These are phyloP conservation scores for Cytospora piceicola DNA, from an alignment of 2,329 filamentous ascomycete genomes.

Conservation along the genomic window DNA sequence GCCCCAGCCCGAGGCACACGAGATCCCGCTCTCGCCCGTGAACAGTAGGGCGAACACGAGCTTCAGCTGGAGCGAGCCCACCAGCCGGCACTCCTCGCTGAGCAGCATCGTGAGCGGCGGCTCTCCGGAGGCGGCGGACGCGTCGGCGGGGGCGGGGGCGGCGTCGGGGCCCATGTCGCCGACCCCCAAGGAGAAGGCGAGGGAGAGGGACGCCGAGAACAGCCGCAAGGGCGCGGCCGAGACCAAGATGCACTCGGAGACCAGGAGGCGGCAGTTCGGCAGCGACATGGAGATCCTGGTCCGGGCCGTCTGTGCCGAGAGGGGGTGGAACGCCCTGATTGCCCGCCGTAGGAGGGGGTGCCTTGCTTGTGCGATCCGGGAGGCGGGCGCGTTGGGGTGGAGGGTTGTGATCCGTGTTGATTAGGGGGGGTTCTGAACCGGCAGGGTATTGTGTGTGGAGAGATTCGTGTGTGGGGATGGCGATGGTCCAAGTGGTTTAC, in stretches of 20 bases:
- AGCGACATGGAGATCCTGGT: constrained; percentile 73
- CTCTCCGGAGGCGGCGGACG: constrained; percentile 15
- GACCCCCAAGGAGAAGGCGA: constrained; percentile 39
- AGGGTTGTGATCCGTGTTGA: constrained; percentile 67
- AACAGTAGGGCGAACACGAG: constrained; percentile 38
- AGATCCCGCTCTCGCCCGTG: constrained; percentile 55
- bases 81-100: constrained; percentile 28
- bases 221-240: constrained; percentile 41
- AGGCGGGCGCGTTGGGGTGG: constrained; percentile 72
- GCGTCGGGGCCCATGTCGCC: no score
- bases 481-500: not conserved
- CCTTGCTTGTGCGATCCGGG: constrained; percentile 73
- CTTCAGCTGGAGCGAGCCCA: constrained; percentile 10
- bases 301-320: constrained; percentile 73
- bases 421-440: constrained; percentile 36
- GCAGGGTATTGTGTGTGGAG: no score
- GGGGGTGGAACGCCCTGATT: constrained; percentile 74
- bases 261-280: constrained; percentile 60
- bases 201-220: constrained; percentile 37
- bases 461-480: not conserved
- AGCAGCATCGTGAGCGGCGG: constrained; percentile 21
- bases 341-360: constrained; percentile 70
- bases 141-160: no score
- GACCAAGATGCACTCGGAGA: constrained; percentile 60
- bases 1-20: constrained; percentile 47